Conservation (phyloP, 371 early-diverging fungal species). For the Apophysomyces variabilis region DNA sequence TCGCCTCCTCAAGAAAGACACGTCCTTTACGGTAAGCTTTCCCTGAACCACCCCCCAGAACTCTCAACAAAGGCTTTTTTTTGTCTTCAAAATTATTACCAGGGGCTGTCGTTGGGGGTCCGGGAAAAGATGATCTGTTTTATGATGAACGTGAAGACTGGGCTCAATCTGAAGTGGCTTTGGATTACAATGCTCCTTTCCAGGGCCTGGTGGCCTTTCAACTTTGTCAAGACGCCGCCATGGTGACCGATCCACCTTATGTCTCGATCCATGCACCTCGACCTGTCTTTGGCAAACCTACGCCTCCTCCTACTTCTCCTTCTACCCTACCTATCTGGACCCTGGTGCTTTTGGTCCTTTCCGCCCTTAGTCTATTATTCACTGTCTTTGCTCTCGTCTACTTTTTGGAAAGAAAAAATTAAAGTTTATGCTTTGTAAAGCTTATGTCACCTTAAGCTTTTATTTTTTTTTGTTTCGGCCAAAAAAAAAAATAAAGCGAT, state of each 20-base stretch:
- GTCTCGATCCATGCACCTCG: slow-evolving; percentile 47
- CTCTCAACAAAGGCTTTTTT: no score
- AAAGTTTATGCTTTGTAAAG: no score
- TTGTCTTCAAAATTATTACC: no score
- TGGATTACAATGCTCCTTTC: slow-evolving; percentile 72
- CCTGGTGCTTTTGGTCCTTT: neutral
- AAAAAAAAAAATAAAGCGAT: no score
- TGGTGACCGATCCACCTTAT: slow-evolving; percentile 53
- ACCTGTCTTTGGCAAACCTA: slow-evolving; percentile 19
- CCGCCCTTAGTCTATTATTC: no score
- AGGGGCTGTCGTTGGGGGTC: slow-evolving; percentile 68
- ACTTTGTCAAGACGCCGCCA: slow-evolving; percentile 38
- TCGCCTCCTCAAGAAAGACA: slow-evolving; percentile 40
- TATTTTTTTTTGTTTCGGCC: no score
- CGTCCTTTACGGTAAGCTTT: slow-evolving; percentile 46
- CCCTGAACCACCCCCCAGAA: no score
- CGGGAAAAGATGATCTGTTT: slow-evolving; percentile 58
- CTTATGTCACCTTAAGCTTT: no score
- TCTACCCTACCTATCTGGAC: neutral
- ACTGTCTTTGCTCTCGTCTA: no score
- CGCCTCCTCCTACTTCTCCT: neutral
- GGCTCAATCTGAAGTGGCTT: slow-evolving; percentile 59
- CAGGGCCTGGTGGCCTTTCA: slow-evolving; percentile 65
- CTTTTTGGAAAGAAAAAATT: no score
- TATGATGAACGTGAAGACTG: slow-evolving; percentile 56